Evolutionary conservation across 306 rosid species (phyloP).

Genomic region (Lathyrus sativus): DNA sequence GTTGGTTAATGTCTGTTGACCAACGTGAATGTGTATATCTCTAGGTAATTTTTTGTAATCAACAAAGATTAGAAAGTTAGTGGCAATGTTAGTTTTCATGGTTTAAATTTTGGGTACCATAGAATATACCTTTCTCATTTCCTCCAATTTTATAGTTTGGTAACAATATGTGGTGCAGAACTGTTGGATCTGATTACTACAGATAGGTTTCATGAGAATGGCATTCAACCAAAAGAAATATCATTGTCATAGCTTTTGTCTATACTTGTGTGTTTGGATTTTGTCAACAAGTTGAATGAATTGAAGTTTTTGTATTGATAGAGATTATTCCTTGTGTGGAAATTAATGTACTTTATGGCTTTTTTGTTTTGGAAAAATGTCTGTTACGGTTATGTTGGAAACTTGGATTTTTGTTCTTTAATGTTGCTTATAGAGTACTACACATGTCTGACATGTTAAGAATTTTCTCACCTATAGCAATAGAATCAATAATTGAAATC

Average conservation of each 20-base stretch:
- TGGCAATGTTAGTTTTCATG: neutral
- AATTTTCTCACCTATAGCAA: no score
- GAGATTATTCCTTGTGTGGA: neutral
- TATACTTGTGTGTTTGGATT: neutral
- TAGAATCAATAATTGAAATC: no score
- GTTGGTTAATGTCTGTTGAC: conserved; percentile 82
- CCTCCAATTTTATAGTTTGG: neutral
- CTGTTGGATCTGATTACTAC: neutral
- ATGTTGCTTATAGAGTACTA: no score
- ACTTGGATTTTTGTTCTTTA: no score
- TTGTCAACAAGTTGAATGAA: neutral
- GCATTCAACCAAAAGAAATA: neutral
- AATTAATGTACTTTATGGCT: neutral
- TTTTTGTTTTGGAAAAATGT: no score
- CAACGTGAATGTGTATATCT: conserved; percentile 33
- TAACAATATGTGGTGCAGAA: neutral
- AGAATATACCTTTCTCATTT: neutral
- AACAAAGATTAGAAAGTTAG: neutral
- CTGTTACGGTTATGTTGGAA: no score
- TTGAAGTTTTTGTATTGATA: neutral
- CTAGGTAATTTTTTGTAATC: neutral
- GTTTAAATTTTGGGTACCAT: neutral
- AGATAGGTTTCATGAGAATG: neutral
- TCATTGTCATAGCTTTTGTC: neutral
- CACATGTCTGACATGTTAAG: no score